phyloP scores from a whole-genome alignment of 176 grass and related monocot species.

The Aegilops tauschii region DNA sequence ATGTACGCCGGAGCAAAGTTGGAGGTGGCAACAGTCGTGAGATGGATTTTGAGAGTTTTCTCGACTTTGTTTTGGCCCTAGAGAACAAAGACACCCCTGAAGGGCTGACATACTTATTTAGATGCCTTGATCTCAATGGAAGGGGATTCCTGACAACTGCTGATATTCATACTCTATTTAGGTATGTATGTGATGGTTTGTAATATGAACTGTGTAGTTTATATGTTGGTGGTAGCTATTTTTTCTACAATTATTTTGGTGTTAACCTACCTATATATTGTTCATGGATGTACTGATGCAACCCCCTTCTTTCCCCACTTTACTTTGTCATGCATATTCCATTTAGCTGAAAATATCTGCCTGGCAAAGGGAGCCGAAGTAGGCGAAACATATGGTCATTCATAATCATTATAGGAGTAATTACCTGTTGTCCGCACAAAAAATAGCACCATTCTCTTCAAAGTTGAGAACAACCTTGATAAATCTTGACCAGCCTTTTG shows the following conservation, averaged over 20 bases:
- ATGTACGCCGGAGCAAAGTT: conserved; percentile 89
- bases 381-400: background rate
- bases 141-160: conserved; percentile 89
- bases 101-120: conserved; percentile 95
- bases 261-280: background rate
- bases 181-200: conserved; percentile 40
- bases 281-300: background rate
- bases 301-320: background rate
- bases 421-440: background rate
- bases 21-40: conserved; percentile 85
- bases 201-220: background rate
- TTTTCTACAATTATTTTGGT: background rate
- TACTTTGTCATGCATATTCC: background rate
- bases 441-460: background rate
- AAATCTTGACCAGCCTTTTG: background rate
- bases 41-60: conserved; percentile 99
- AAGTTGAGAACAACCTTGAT: background rate
- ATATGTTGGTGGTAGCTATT: background rate
- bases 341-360: background rate
- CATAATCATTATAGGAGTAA: conserved; percentile 1
- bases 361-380: background rate
- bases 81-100: conserved; percentile 98
- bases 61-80: conserved; percentile 96
- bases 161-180: conserved; percentile 93
- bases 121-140: conserved; percentile 93